These are phyloP conservation scores for Spergularia azorica DNA, from an alignment of 179 eudicot genomes.

Conservation along the genomic window DNA sequence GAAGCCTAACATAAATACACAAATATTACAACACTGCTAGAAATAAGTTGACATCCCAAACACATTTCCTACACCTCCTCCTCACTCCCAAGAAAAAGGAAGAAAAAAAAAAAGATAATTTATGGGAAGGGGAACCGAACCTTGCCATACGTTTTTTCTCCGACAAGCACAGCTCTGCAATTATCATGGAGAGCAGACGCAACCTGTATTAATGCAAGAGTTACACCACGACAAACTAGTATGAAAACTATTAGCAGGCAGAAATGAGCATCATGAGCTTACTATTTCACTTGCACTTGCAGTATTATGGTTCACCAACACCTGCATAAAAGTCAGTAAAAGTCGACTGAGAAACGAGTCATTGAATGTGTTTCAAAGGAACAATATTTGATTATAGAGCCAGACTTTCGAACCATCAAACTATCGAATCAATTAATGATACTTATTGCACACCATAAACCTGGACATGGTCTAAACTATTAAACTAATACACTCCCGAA, in stretches of 20 bases:
- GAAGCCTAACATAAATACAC: too few relatives aligned
- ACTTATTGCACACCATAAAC: not conserved
- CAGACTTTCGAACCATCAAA: too few relatives aligned
- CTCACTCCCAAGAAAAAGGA: too few relatives aligned
- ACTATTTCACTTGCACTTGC: slow-evolving; percentile 99
- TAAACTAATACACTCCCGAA: not conserved
- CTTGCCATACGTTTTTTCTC: slow-evolving; percentile 93
- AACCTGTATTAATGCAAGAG: slow-evolving; percentile 54
- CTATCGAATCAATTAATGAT: not conserved
- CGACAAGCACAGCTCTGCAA: slow-evolving; percentile 94
- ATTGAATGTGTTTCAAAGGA: not conserved
- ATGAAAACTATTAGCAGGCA: slow-evolving; percentile 13
- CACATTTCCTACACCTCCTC: too few relatives aligned
- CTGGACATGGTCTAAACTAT: not conserved
- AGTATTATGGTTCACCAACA: slow-evolving; percentile 86
- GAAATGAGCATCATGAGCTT: slow-evolving; percentile 33
- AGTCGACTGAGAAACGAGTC: slow-evolving; percentile 12
- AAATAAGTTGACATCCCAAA: too few relatives aligned
- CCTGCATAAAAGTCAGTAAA: slow-evolving; percentile 47
- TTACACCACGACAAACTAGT: slow-evolving; percentile 16
- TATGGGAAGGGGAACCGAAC: slow-evolving; percentile 31
- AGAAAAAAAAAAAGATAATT: not conserved
- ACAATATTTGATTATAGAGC: not conserved
- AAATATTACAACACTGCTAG: too few relatives aligned
- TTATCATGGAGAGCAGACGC: slow-evolving; percentile 98